Conservation (phyloP, 2,329 filamentous ascomycete species). For the Pseudonectria buxi region DNA sequence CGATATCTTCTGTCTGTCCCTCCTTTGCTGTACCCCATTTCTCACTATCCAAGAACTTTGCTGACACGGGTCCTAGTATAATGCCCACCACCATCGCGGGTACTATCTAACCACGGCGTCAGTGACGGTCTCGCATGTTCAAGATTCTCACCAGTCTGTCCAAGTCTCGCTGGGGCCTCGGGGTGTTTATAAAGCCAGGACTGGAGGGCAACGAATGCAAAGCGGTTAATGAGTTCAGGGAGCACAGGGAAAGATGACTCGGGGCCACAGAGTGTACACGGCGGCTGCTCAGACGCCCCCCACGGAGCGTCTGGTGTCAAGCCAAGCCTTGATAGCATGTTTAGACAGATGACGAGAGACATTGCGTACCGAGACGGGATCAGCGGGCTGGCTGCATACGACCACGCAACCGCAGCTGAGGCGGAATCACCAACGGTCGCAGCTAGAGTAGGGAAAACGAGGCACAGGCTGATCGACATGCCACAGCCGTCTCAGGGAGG, state of each 20-base stretch:
- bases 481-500: no score
- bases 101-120: conserved; percentile 30
- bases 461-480: no score
- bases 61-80: conserved; percentile 46
- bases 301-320: conserved; percentile 3
- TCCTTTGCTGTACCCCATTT: conserved; percentile 18
- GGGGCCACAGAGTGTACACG: conserved; percentile 10
- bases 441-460: no score
- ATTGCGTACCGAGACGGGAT: conserved; percentile 10
- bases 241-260: conserved; percentile 1
- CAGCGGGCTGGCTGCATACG: conserved; percentile 10
- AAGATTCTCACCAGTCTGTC: no score
- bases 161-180: no score
- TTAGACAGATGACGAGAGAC: conserved; percentile 14
- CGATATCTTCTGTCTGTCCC: conserved; percentile 31
- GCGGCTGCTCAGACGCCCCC: conserved; percentile 2
- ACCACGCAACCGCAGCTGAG: conserved; percentile 1
- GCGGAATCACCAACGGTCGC: conserved; percentile 7
- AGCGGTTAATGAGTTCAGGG: background rate
- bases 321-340: conserved; percentile 9
- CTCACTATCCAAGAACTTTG: conserved; percentile 43
- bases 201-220: no score
- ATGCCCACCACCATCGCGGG: conserved; percentile 49
- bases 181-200: no score
- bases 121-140: no score